phyloP scores from a whole-genome alignment of 2,329 filamentous ascomycete genomes.

The Fusarium penzigii region DNA sequence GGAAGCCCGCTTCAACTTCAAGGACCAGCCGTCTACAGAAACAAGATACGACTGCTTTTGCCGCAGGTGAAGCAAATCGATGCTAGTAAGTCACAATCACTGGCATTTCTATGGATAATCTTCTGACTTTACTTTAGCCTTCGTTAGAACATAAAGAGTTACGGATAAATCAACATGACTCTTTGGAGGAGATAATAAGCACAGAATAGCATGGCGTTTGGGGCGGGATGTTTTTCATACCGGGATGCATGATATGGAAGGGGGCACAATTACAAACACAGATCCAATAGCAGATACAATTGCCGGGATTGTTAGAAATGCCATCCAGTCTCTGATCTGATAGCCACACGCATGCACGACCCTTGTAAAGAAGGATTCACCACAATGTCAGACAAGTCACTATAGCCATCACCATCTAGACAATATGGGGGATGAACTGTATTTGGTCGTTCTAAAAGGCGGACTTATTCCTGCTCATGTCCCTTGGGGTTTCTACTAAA shows the following conservation, averaged over 20 bases:
- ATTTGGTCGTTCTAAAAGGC: constrained; percentile 28
- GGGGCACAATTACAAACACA: constrained; percentile 7
- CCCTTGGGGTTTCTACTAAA: constrained; percentile 23
- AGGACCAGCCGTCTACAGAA: constrained; percentile 83
- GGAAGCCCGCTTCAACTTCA: constrained; percentile 85
- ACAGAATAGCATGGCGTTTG: constrained; percentile 28
- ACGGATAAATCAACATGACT: not conserved
- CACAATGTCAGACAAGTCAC: not conserved
- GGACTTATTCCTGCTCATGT: constrained; percentile 14
- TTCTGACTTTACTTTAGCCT: constrained; percentile 26
- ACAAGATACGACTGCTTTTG: constrained; percentile 86
- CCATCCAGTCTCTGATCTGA: not conserved
- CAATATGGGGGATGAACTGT: constrained; percentile 17
- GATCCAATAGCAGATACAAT: not conserved
- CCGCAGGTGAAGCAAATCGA: constrained; percentile 93
- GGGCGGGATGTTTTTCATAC: constrained; percentile 15
- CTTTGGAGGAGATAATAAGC: constrained; percentile 5
- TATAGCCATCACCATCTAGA: not conserved
- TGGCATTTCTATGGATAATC: not conserved
- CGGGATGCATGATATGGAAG: constrained; percentile 12
- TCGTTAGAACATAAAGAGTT: constrained; percentile 30
- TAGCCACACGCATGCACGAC: not conserved
- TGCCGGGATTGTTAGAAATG: not conserved
- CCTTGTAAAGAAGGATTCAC: too few relatives aligned
- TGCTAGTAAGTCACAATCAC: constrained; percentile 70